A percentile compares a stretch with the other conserved stretches of the same genome.
Conservation (phyloP, 345 rosid species). For the Murraya koenigii region DNA sequence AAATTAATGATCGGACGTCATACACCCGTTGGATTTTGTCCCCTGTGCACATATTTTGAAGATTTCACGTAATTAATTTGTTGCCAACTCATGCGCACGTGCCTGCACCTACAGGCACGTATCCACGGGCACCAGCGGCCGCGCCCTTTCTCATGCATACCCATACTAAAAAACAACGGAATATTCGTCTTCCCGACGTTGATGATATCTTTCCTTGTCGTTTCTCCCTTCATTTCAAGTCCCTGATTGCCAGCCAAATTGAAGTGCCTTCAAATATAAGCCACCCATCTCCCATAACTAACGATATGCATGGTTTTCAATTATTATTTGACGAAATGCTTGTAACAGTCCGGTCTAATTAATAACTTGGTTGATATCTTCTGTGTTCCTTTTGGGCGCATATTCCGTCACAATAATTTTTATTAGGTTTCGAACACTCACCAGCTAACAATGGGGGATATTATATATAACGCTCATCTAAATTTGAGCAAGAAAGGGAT, state of each 20-base stretch:
- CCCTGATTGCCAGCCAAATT: neutral
- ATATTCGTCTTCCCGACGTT: slow-evolving; percentile 7
- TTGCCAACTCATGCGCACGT: slow-evolving; percentile 46
- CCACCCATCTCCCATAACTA: neutral
- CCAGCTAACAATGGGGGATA: too few species aligned
- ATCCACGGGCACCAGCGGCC: too few species aligned
- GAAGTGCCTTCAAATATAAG: neutral
- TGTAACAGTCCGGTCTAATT: too few species aligned
- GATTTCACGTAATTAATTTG: slow-evolving; percentile 27
- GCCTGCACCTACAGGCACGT: slow-evolving; percentile 9
- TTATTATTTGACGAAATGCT: too few species aligned
- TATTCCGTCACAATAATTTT: too few species aligned
- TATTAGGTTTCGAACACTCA: too few species aligned
- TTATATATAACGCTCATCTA: neutral
- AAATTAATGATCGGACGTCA: slow-evolving; percentile 37
- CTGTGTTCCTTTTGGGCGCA: too few species aligned
- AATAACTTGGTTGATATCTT: too few species aligned
- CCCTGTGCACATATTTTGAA: slow-evolving; percentile 22
- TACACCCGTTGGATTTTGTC: slow-evolving; percentile 53
- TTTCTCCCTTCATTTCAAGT: slow-evolving; percentile 6
- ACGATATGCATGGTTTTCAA: too few species aligned
- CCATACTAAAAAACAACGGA: neutral
- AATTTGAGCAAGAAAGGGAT: neutral
- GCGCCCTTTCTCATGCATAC: too few species aligned
- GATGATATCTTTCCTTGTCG: slow-evolving; percentile 10